A percentile compares a stretch with the other conserved stretches of the same genome.
Evolutionary conservation across 1,139 yeast genomes (phyloP).

Genomic region (Geotrichum carabidarum): DNA sequence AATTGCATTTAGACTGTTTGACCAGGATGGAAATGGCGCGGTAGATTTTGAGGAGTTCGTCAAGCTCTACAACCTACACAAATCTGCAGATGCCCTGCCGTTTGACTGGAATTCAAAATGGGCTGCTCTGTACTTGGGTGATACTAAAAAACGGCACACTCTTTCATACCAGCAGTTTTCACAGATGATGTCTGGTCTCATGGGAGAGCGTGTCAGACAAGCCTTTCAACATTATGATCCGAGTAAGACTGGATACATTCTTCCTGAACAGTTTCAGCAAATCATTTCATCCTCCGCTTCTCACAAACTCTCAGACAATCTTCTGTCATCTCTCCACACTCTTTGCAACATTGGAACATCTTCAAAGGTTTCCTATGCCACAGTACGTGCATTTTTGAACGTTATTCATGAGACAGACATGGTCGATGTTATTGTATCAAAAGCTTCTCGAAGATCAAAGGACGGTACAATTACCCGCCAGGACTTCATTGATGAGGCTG

Average conservation of each 20-base stretch:
- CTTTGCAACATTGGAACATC: conserved; percentile 36
- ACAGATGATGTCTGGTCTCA: conserved; percentile 43
- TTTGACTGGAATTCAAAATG: conserved; percentile 44
- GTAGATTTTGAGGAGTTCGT: conserved; percentile 42
- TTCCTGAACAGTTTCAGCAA: conserved; percentile 41
- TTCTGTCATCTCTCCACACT: conserved; percentile 38
- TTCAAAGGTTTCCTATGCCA: conserved; percentile 40
- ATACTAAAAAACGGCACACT: conserved; percentile 36
- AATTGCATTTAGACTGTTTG: conserved; percentile 42
- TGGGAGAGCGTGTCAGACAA: conserved; percentile 46
- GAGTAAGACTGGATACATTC: conserved; percentile 38
- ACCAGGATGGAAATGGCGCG: conserved; percentile 34
- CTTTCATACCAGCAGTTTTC: conserved; percentile 42
- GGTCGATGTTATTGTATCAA: conserved; percentile 39
- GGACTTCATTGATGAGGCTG: conserved; percentile 41
- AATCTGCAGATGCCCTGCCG: conserved; percentile 38
- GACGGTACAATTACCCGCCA: conserved; percentile 40
- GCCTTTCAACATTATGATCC: conserved; percentile 41
- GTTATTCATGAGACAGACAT: conserved; percentile 42
- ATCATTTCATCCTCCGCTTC: conserved; percentile 39
- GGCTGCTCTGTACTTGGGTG: conserved; percentile 43
- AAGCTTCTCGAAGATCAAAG: conserved; percentile 30
- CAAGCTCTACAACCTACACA: conserved; percentile 30
- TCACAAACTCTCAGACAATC: conserved; percentile 42
- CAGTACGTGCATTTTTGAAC: conserved; percentile 44